Conservation (phyloP, 2,329 filamentous ascomycete genomes). For the Stachybotrys elegans region DNA sequence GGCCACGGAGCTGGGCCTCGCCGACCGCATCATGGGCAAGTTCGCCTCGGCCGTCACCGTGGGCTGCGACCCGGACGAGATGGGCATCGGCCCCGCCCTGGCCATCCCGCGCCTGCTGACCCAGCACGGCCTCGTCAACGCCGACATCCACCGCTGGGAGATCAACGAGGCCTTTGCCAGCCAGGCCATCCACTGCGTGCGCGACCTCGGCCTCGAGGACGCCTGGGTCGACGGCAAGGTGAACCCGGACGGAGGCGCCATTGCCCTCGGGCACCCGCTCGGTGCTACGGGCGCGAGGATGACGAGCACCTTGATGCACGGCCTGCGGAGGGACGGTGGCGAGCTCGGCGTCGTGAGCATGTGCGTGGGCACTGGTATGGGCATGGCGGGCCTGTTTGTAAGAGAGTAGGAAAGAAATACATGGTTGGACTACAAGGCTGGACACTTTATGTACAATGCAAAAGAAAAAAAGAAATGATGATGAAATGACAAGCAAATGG, state of each 20-base stretch:
- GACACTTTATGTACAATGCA: background rate
- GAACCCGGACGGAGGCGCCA: constrained; percentile 85
- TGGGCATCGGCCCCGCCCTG: constrained; percentile 82
- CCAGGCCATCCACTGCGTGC: constrained; percentile 63
- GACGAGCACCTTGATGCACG: constrained; percentile 62
- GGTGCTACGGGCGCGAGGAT: constrained; percentile 79
- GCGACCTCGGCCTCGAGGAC: constrained; percentile 60
- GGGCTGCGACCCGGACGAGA: constrained; percentile 82
- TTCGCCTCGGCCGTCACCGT: constrained; percentile 71
- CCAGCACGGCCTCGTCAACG: constrained; percentile 57
- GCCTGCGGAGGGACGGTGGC: constrained; percentile 60
- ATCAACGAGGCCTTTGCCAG: constrained; percentile 78
- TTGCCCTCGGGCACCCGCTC: constrained; percentile 83
- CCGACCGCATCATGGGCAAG: constrained; percentile 68
- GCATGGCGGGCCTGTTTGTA: constrained; percentile 64
- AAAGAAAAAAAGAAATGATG: background rate
- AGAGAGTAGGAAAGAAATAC: constrained; percentile 44
- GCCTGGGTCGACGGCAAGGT: constrained; percentile 61
- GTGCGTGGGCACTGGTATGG: constrained; percentile 76
- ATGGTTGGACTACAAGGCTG: background rate
- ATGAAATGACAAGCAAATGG: no score
- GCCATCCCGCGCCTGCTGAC: constrained; percentile 75
- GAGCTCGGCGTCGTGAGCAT: constrained; percentile 80
- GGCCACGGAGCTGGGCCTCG: constrained; percentile 65
- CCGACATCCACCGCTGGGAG: constrained; percentile 79